Conservation (phyloP, 2,329 filamentous ascomycete species). For the Lasiodiplodia sp. region DNA sequence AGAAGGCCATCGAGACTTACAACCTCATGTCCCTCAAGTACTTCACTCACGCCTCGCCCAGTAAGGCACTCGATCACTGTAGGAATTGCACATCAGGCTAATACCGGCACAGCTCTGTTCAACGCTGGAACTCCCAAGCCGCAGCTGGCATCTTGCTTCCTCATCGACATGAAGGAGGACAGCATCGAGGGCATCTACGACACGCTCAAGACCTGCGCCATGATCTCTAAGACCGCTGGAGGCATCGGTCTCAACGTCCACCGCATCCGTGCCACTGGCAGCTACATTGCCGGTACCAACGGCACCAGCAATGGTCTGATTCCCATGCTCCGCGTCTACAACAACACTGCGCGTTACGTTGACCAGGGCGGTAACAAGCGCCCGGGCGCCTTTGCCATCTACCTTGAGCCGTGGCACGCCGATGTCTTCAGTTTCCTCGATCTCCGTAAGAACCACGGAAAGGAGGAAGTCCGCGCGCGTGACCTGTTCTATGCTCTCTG, state of each 20-base stretch:
- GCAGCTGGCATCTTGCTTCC: constrained; percentile 97
- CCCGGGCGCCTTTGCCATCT: constrained; percentile 97
- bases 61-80: not conserved
- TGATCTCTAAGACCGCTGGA: constrained; percentile 99
- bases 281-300: constrained; percentile 98
- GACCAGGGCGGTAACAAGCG: constrained; percentile 99
- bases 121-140: constrained; percentile 95
- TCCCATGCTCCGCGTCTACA: constrained; percentile 98
- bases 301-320: constrained; percentile 97
- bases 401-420: constrained; percentile 98
- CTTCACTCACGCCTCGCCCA: constrained; percentile 95
- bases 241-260: constrained; percentile 97
- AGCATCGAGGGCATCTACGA: constrained; percentile 99
- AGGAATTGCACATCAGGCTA: not conserved
- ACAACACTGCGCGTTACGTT: constrained; percentile 98
- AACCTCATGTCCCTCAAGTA: constrained; percentile 98
- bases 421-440: constrained; percentile 98
- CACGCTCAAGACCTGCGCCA: constrained; percentile 97
- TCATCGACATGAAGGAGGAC: constrained; percentile 99
- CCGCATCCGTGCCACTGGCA: constrained; percentile 94
- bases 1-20: constrained; percentile 96
- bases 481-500: constrained; percentile 97
- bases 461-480: constrained; percentile 95
- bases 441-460: constrained; percentile 98
- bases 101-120: constrained; percentile 74